A percentile compares a stretch with the other conserved stretches of the same genome.
phyloP scores from a whole-genome alignment of 495 filamentous ascomycete species.

The Tuber melanosporum region DNA sequence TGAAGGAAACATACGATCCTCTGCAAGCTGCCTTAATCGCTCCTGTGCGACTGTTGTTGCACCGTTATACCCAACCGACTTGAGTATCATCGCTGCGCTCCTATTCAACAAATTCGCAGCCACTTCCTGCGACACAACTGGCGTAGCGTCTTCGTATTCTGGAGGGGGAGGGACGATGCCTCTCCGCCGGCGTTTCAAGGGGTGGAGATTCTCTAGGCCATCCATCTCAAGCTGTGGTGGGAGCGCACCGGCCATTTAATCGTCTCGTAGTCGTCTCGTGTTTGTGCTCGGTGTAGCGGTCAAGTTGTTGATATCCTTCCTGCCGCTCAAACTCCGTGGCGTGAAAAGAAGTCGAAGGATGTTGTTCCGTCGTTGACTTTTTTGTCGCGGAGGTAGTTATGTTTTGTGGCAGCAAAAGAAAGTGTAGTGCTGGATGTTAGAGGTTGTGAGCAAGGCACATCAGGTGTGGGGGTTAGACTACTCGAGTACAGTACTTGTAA shows the following conservation, averaged over 20 bases:
- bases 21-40: constrained; percentile 51
- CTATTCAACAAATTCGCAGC: constrained; percentile 53
- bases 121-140: constrained; percentile 42
- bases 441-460: neutral
- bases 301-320: neutral
- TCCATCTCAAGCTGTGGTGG: constrained; percentile 5
- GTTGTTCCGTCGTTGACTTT: neutral
- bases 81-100: constrained; percentile 52
- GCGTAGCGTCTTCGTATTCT: constrained; percentile 25
- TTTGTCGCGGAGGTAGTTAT: neutral
- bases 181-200: constrained; percentile 34
- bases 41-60: constrained; percentile 56
- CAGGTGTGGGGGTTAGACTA: neutral
- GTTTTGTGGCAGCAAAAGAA: neutral
- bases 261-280: neutral
- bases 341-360: neutral
- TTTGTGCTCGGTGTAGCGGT: neutral
- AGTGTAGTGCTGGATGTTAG: neutral
- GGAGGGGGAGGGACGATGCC: constrained; percentile 27
- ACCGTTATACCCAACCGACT: constrained; percentile 54
- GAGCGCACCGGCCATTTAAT: neutral
- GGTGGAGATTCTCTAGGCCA: constrained; percentile 16
- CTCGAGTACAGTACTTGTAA: too few species aligned
- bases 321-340: neutral
- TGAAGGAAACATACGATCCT: constrained; percentile 55